Evolutionary conservation across 2,329 filamentous ascomycete species (phyloP), one percentile per base, ranked within the genome.

Genomic region (Lachnellula cervina): DNA sequence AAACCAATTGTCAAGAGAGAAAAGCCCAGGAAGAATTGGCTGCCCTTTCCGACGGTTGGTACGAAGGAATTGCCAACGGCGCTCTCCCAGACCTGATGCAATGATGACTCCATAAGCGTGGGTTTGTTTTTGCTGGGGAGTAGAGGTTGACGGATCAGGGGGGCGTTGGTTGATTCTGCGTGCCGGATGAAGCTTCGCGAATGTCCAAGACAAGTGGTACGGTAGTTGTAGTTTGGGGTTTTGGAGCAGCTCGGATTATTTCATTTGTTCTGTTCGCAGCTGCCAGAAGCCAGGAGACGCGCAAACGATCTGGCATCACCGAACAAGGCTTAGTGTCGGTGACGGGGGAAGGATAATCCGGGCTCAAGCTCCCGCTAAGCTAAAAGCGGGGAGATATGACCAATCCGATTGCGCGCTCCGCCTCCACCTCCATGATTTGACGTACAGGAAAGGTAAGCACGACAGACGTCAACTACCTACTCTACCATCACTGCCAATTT

Each of bases 61-160:
- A 86, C 75, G 77, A 94, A 97, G 61, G 91, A 90, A 77, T 84
- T 89, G 80, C 84, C 83, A 74, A 89, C 83, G 77, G 92, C 89
- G 80, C 90, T 89, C 81, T 95, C 88, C 93, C 93, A 97, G 77
- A 96, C 82, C 74, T 94, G 85, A 76, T 87, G 85, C 74, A 96
- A 79, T 80, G 89, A 90, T 70, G 85, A 83, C 82, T 88, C 86
- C 86, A 89, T 89, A 77, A 78, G 79, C 68, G 63, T 59, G n/a
- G 43, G 32, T 21, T 32, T 47, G 38, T 35, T 45, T 38, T 47
- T 44, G 34, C 50, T 49, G 48, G 43, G 23, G 9, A 21, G 16
- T 42, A 21, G 16, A 13, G 8, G 32, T 19, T 5, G 19, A 35
- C 49, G 21, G 35, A 19, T 42, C 43, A 34, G 4, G 13, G 46